Percentiles rank a stretch among this genome's conserved stretches.
phyloP scores from a whole-genome alignment of 352 stramenopile genomes.

The Phytophthora aleatoria region DNA sequence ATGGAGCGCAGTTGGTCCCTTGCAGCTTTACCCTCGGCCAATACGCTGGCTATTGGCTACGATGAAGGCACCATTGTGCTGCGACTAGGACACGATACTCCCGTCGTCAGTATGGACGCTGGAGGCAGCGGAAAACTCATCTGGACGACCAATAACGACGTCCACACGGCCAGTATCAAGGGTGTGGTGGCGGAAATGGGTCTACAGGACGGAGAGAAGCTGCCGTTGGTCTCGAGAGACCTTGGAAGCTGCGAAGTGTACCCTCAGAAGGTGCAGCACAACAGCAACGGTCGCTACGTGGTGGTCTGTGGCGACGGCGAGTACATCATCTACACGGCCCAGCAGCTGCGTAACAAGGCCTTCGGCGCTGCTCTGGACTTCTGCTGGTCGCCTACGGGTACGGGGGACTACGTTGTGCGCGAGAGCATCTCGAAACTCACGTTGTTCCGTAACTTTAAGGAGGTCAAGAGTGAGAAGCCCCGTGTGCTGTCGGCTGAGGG shows the following conservation, averaged over 20 bases:
- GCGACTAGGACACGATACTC: slow-evolving; percentile 97
- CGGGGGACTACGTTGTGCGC: slow-evolving; percentile 98
- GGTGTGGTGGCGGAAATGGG: slow-evolving; percentile 78
- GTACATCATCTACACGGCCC: slow-evolving; percentile 99
- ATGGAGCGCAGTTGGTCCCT: slow-evolving; percentile 98
- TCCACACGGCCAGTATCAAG: slow-evolving; percentile 95
- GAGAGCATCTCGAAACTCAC: slow-evolving; percentile 96
- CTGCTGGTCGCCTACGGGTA: slow-evolving; percentile 96
- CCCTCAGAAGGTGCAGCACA: slow-evolving; percentile 97
- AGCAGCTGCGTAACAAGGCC: slow-evolving; percentile 94
- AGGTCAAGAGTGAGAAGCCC: slow-evolving; percentile 94
- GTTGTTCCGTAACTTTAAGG: slow-evolving; percentile 99
- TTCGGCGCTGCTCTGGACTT: slow-evolving; percentile 98
- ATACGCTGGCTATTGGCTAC: slow-evolving; percentile 95
- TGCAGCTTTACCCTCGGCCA: slow-evolving; percentile 77
- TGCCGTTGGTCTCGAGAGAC: slow-evolving; percentile 88
- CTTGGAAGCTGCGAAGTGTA: slow-evolving; percentile 98
- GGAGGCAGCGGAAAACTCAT: slow-evolving; percentile 95
- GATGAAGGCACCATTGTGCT: slow-evolving; percentile 96
- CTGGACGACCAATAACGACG: slow-evolving; percentile 98
- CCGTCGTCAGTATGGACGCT: slow-evolving; percentile 97
- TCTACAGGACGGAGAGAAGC: slow-evolving; percentile 89
- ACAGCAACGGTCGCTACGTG: slow-evolving; percentile 99
- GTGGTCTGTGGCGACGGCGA: slow-evolving; percentile 98
- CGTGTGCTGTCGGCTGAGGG: slow-evolving; percentile 94